Conservation (phyloP, 73 alveolate genomes). For the Paramecium biaurelia region DNA sequence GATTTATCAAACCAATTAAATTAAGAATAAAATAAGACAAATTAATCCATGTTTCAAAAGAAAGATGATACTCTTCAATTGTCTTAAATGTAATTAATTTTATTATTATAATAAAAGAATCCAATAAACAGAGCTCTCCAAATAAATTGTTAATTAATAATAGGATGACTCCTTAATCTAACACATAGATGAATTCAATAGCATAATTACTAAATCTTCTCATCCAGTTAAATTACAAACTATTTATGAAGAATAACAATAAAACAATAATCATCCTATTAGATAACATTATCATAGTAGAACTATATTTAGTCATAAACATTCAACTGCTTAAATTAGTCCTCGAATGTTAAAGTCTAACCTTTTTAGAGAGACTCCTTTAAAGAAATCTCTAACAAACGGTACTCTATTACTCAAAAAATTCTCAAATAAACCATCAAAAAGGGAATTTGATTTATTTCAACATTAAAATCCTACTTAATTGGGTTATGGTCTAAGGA, state of each 20-base stretch:
- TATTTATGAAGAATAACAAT: background rate
- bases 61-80: background rate
- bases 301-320: background rate
- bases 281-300: background rate
- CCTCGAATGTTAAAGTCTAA: background rate
- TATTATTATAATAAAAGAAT: background rate
- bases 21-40: background rate
- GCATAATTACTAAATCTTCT: background rate
- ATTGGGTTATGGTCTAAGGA: background rate
- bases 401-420: background rate
- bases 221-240: background rate
- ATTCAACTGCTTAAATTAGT: background rate
- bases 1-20: background rate
- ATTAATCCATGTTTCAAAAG: background rate
- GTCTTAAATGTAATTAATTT: background rate
- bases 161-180: conserved; percentile 21
- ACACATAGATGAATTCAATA: conserved; percentile 31
- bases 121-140: background rate
- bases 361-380: background rate
- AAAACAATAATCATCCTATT: background rate
- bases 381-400: background rate
- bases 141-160: background rate
- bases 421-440: background rate
- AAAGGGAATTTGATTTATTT: background rate
- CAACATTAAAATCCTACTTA: background rate